phyloP scores from a whole-genome alignment of 805 yeast genomes.

The Naumovozyma dairenensis region DNA sequence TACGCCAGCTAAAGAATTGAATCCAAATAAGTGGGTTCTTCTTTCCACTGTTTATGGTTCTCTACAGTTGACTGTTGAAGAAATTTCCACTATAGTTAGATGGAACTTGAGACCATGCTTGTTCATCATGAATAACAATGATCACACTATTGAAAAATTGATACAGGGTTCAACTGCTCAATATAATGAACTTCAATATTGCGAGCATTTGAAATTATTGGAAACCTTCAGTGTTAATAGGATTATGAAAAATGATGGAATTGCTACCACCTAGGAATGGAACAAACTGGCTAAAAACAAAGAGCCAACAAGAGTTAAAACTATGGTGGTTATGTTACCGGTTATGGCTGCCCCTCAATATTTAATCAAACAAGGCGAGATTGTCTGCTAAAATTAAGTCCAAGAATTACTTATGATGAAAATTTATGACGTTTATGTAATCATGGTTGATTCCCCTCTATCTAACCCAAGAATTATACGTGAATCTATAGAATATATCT shows the following conservation, averaged over 20 bases:
- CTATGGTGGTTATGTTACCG: conserved; percentile 56
- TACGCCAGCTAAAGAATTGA: conserved; percentile 51
- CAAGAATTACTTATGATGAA: no score
- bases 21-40: conserved; percentile 48
- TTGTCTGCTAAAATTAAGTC: conserved; percentile 40
- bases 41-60: conserved; percentile 68
- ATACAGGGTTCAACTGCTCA: conserved; percentile 55
- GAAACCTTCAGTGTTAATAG: conserved; percentile 37
- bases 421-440: no score
- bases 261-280: conserved; percentile 46
- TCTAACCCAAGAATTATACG: no score
- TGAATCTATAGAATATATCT: no score
- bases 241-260: conserved; percentile 41
- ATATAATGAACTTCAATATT: conserved; percentile 54
- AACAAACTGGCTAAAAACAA: conserved; percentile 37
- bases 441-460: no score
- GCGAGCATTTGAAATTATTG: conserved; percentile 51
- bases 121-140: conserved; percentile 59
- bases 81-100: conserved; percentile 55
- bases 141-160: conserved; percentile 64
- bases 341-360: conserved; percentile 57
- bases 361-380: conserved; percentile 53
- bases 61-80: conserved; percentile 60
- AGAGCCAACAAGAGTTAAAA: conserved; percentile 46
- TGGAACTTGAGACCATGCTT: conserved; percentile 56